Evolutionary conservation across 352 stramenopile species (phyloP), one percentile per base, ranked within the genome.

Genomic region (Phytopythium boreale): DNA sequence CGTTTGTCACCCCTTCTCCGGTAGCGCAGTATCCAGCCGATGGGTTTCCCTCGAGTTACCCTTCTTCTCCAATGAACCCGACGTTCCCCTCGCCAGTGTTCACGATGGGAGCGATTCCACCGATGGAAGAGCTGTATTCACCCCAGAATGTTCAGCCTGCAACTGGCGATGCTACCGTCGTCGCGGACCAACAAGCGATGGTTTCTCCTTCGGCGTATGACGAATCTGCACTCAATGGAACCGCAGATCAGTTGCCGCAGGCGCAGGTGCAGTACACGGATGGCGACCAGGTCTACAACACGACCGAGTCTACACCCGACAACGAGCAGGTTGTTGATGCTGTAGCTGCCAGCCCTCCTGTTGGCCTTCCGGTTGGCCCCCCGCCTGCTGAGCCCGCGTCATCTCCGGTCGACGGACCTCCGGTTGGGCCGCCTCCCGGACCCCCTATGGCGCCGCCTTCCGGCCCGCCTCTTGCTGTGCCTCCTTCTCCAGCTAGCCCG

Each of bases 71-170:
- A 15, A 12, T 62, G 24, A 62, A 53, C 19, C 41, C 56, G 14
- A 9, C 56, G 4, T 62, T 53, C 20, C 56, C 56, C 7, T 26
- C 56, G 26, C 56, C 56, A 37, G 56, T 62, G 26, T 62, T 62
- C 29, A 43, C 39, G 14, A 62, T 62, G 56, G 56, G 56, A 6
- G 41, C 56, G 41, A 46, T 62, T 12, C 39, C 56, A 9, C 26
- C 56, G 39, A 62, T 62, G 56, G 41, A 62, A 0, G 56, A 53
- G 15, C 24, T 62, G 41, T 62, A 62, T 52, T 26, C 39, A 15
- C 26, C 37, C 7, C 56, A 62, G 31, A 10, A 62, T 24, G 15
- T 27, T 15, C 56, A 61, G 24, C 56, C 22, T 34, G 24, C 11
- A 19, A 10, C 24, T 5, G 27, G 12, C 24, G 5, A 10, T 24